These are phyloP conservation scores for Cordyceps tenuipes DNA, from an alignment of 2,329 filamentous ascomycete species.

Conservation along the genomic window DNA sequence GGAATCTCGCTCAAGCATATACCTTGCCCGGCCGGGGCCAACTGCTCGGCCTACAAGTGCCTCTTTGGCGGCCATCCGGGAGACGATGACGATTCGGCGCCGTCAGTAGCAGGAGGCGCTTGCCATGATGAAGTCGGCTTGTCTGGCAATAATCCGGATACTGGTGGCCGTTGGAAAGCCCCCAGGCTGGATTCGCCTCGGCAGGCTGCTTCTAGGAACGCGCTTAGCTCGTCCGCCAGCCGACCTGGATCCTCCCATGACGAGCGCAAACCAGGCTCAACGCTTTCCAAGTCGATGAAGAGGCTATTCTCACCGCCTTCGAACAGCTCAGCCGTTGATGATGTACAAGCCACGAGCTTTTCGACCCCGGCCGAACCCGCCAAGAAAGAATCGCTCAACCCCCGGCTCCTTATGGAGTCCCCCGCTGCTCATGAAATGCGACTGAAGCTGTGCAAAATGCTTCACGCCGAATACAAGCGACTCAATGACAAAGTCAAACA, in stretches of 20 bases:
- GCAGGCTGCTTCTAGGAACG: neutral
- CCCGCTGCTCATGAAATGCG: conserved; percentile 51
- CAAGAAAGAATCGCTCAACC: conserved; percentile 53
- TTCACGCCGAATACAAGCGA: conserved; percentile 58
- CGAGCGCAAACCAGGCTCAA: neutral
- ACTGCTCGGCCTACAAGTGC: conserved; percentile 41
- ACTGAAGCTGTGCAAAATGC: conserved; percentile 48
- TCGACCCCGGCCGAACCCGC: conserved; percentile 12
- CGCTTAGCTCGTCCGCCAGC: neutral
- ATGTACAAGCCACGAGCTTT: too few species aligned
- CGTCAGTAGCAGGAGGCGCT: neutral
- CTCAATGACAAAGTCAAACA: conserved; percentile 57
- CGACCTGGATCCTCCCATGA: neutral
- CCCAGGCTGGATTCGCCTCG: neutral
- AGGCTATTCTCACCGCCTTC: conserved; percentile 1
- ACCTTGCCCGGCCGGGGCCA: conserved; percentile 40
- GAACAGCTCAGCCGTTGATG: neutral
- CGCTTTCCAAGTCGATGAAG: neutral
- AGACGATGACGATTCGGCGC: conserved; percentile 19
- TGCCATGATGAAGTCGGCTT: neutral
- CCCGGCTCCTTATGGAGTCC: conserved; percentile 51
- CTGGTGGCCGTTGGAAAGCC: neutral
- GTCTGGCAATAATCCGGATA: neutral
- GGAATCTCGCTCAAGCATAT: conserved; percentile 38
- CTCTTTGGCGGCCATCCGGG: conserved; percentile 35